Conservation (phyloP, 1,284 basidiomycete genomes). For the Pascua sp. region DNA sequence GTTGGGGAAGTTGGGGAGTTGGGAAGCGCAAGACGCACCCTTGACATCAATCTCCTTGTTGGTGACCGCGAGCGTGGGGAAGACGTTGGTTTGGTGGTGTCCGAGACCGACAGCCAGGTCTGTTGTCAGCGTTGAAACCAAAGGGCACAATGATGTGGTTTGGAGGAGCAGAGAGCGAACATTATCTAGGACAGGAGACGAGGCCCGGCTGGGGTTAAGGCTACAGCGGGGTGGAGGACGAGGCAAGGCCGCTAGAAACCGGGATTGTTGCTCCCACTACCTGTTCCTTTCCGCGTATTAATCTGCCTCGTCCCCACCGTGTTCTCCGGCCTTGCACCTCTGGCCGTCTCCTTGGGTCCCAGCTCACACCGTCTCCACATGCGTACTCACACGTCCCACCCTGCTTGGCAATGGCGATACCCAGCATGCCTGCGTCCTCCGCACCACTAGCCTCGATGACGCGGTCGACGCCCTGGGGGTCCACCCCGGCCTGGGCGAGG, state of each 20-base stretch:
- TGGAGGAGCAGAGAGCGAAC: neutral
- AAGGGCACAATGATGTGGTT: too few relatives aligned
- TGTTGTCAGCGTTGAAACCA: conserved; percentile 7
- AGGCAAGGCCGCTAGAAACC: neutral
- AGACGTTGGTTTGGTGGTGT: conserved; percentile 41
- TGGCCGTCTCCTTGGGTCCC: too few relatives aligned
- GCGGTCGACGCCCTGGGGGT: conserved; percentile 56
- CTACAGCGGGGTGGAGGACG: neutral
- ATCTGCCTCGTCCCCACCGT: neutral
- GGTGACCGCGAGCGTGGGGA: conserved; percentile 46
- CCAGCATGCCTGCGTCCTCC: conserved; percentile 61
- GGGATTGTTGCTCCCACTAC: too few relatives aligned
- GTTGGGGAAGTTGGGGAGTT: too few relatives aligned
- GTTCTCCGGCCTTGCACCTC: too few relatives aligned
- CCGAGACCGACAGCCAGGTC: conserved; percentile 44
- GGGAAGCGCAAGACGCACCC: conserved; percentile 52
- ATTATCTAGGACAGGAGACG: neutral
- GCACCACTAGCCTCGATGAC: conserved; percentile 62
- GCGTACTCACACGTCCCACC: conserved; percentile 52
- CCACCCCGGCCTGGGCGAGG: conserved; percentile 31
- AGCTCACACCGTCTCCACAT: too few relatives aligned
- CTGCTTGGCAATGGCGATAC: conserved; percentile 59
- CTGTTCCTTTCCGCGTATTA: too few relatives aligned
- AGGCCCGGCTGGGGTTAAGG: too few relatives aligned
- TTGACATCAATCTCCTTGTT: conserved; percentile 74